phyloP scores from a whole-genome alignment of 2,329 filamentous ascomycete genomes.

The Monosporascus sp. region DNA sequence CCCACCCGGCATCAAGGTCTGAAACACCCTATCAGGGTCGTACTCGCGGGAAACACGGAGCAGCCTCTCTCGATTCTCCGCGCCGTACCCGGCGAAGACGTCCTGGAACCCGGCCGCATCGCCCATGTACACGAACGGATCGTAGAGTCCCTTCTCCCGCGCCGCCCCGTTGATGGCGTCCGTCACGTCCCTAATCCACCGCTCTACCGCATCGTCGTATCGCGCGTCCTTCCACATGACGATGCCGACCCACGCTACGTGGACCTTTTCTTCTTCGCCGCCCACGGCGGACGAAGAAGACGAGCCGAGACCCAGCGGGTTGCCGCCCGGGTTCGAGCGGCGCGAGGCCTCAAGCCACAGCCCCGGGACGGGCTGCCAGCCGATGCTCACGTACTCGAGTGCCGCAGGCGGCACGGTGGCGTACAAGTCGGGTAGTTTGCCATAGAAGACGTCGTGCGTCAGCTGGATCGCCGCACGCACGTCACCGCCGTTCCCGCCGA shows the following conservation, averaged over 20 bases:
- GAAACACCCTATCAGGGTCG: slow-evolving; percentile 16
- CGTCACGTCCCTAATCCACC: slow-evolving; percentile 13
- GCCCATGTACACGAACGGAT: slow-evolving; percentile 36
- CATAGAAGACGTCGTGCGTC: slow-evolving; percentile 18
- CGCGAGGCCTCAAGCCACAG: slow-evolving; percentile 23
- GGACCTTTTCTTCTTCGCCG: slow-evolving; percentile 15
- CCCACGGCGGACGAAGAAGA: not conserved
- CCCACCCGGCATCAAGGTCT: slow-evolving; percentile 8
- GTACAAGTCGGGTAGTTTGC: slow-evolving; percentile 13
- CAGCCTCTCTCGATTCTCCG: slow-evolving; percentile 23
- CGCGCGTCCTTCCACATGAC: slow-evolving; percentile 17
- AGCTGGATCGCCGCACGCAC: slow-evolving; percentile 15
- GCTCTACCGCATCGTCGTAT: slow-evolving; percentile 22
- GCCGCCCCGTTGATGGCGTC: slow-evolving; percentile 17
- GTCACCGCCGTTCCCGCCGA: slow-evolving; percentile 14
- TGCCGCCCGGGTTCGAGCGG: slow-evolving; percentile 26
- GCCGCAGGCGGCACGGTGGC: slow-evolving; percentile 11
- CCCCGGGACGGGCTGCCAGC: slow-evolving; percentile 29
- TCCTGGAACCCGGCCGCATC: slow-evolving; percentile 32
- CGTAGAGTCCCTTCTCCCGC: slow-evolving; percentile 27
- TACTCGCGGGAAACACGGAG: slow-evolving; percentile 17
- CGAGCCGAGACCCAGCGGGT: slow-evolving; percentile 29
- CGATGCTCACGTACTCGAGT: slow-evolving; percentile 12
- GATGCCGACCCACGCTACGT: slow-evolving; percentile 18
- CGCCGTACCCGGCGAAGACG: slow-evolving; percentile 29